Evolutionary conservation across 345 rosid species (phyloP).

Genomic region (Populus deltoides): DNA sequence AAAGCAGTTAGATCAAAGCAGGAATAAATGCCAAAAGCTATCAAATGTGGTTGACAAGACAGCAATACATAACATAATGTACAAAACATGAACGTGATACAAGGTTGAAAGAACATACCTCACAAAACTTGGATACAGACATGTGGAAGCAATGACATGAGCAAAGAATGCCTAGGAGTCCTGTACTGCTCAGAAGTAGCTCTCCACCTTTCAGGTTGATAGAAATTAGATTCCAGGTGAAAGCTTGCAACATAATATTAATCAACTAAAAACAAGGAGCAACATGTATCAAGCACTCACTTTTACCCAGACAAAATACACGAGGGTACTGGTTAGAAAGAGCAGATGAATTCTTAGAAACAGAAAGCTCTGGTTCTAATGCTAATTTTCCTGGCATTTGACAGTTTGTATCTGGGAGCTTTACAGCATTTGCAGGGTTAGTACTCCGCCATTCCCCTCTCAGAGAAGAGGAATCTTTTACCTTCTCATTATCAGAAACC

Average conservation of each 20-base stretch:
- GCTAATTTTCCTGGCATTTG: slow-evolving; percentile 17
- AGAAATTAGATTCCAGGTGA: slow-evolving; percentile 11
- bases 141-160: slow-evolving; percentile 47
- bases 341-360: slow-evolving; percentile 19
- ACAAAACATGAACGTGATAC: neutral
- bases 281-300: slow-evolving; percentile 32
- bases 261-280: neutral
- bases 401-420: slow-evolving; percentile 12
- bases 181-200: slow-evolving; percentile 51
- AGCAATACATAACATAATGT: neutral
- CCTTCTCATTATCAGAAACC: slow-evolving; percentile 26
- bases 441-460: slow-evolving; percentile 17
- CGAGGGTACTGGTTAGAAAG: slow-evolving; percentile 31
- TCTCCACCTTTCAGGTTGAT: slow-evolving; percentile 38
- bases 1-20: slow-evolving; percentile 10
- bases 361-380: slow-evolving; percentile 18
- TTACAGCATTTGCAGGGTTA: slow-evolving; percentile 15
- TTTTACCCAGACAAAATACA: slow-evolving; percentile 39
- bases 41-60: neutral
- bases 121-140: slow-evolving; percentile 50
- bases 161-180: slow-evolving; percentile 47
- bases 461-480: slow-evolving; percentile 17
- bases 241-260: neutral
- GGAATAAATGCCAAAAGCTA: neutral
- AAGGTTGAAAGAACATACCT: slow-evolving; percentile 35